Base-by-base conservation (phyloP, 1,284 basidiomycete genomes). In the Cryptococcus sp. region DNA sequence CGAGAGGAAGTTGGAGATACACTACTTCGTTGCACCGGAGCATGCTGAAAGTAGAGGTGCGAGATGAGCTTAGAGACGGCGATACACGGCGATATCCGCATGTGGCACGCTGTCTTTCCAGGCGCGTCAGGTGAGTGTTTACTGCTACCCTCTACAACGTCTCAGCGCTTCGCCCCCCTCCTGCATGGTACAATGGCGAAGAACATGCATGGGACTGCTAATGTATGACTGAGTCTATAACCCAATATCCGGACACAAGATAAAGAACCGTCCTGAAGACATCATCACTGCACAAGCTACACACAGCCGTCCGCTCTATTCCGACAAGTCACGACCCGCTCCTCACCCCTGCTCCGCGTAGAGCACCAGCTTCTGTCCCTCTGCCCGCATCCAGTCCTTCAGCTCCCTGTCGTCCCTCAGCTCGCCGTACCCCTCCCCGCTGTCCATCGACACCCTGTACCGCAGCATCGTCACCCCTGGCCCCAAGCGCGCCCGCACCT, bases 401-500 rank as follows among this genome's bases (percentile, higher is more conserved):
- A 97, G 77, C 47, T 87, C 85, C 8, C 80, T 80, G 72, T 96
- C 91, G 59, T 83, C 82, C 57, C 82, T 79, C 66, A 94, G 77
- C 46, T 83, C 83, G 46, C 87, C 79, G 69, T 87, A 86, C n/a
- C 49, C 80, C 18, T 49, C 62, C 4, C 63, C 64, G n/a, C 62
- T 66, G 42, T 66, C 65, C 66, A 85, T 75, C 63, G 85, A 87
- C 63, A 89, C 85, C 44, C 88, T 83, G 71, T 88, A 95, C 64
- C 84, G 82, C 62, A 96, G 79, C 47, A 81, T 79, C 16, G 71
- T 78, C 35, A 96, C 85, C 60, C 88, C 87, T 4, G 82, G 81
- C 0, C 92, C 93, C 7, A 98, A 79, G 47, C 94, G 84, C 52
- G 88, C 84, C 63, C 89, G 85, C 36, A 96, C 89, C 79, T 98